Percentiles rank a stretch among this genome's conserved stretches.
Conservation (phyloP, 345 rosid species). For the Corchorus olitorius region DNA sequence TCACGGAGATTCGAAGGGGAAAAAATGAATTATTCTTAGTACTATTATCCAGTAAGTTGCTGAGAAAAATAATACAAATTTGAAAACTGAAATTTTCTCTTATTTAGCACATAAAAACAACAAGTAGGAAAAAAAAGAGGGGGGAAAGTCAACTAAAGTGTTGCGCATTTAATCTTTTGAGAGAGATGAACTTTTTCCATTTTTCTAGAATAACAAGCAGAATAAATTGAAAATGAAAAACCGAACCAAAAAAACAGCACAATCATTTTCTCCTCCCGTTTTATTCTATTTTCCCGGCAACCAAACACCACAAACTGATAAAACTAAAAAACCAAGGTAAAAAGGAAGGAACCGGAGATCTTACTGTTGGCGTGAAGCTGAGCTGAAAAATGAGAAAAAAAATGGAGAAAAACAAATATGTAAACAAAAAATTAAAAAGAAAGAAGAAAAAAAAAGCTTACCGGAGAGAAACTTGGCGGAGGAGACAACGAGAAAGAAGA, state of each 20-base stretch:
- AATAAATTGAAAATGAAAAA: not conserved
- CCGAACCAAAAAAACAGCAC: not conserved
- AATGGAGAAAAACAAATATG: not conserved
- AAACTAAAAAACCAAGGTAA: not conserved
- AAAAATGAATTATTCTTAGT: not conserved
- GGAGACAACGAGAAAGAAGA: slow-evolving; percentile 25
- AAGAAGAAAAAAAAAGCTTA: slow-evolving; percentile 16
- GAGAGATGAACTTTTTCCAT: not conserved
- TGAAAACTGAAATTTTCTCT: not conserved
- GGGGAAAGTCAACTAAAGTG: not conserved
- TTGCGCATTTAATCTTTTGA: not conserved
- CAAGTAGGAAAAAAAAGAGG: not conserved
- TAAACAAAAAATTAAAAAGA: not conserved
- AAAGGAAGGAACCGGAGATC: not conserved
- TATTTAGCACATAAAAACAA: not conserved
- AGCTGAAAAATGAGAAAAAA: not conserved
- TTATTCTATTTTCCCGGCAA: not conserved
- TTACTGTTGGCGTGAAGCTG: not conserved
- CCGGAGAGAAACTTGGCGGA: slow-evolving; percentile 18
- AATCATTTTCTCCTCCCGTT: not conserved
- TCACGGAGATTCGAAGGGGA: not conserved
- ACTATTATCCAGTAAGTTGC: not conserved
- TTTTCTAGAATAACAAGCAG: not conserved
- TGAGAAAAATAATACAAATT: not conserved
- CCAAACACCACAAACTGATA: not conserved